Percentiles rank a stretch among this genome's conserved stretches.
Conservation (phyloP, 345 rosid species). For the Acer campestre region DNA sequence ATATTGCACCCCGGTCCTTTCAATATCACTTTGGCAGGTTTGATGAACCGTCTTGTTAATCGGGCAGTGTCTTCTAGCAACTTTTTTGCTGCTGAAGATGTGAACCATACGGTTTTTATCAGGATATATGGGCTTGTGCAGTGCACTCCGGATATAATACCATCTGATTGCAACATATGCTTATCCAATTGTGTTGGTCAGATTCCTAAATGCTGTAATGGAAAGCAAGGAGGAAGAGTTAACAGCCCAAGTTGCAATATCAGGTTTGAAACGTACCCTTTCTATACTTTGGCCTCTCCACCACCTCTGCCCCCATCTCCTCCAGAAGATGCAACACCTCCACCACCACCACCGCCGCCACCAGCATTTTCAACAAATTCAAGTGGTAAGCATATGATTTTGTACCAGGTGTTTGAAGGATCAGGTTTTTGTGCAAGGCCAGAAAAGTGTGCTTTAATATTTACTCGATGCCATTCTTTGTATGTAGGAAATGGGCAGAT, state of each 20-base stretch:
- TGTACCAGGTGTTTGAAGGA: background rate
- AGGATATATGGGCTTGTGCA: conserved; percentile 40
- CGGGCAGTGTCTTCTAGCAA: conserved; percentile 27
- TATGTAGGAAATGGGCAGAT: conserved; percentile 1
- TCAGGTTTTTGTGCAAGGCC: background rate
- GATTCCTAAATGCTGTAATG: conserved; percentile 32
- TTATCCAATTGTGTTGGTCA: conserved; percentile 13
- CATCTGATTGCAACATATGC: conserved; percentile 42
- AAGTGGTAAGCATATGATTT: background rate
- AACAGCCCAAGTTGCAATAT: conserved; percentile 27
- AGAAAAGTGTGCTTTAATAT: background rate
- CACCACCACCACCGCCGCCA: conserved; percentile 5
- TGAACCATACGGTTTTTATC: conserved; percentile 10
- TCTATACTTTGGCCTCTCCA: conserved; percentile 6
- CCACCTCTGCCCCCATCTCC: background rate
- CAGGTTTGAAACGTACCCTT: conserved; percentile 29
- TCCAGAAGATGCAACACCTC: background rate
- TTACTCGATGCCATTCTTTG: background rate
- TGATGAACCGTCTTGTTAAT: conserved; percentile 7
- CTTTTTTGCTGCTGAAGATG: conserved; percentile 26
- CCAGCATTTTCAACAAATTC: background rate
- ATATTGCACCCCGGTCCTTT: conserved; percentile 29
- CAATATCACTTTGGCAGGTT: background rate
- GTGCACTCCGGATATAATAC: conserved; percentile 59
- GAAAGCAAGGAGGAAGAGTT: conserved; percentile 37